These are phyloP conservation scores for Spencermartinsiella ligniputridi DNA, from an alignment of 1,139 yeast genomes.

Conservation along the genomic window DNA sequence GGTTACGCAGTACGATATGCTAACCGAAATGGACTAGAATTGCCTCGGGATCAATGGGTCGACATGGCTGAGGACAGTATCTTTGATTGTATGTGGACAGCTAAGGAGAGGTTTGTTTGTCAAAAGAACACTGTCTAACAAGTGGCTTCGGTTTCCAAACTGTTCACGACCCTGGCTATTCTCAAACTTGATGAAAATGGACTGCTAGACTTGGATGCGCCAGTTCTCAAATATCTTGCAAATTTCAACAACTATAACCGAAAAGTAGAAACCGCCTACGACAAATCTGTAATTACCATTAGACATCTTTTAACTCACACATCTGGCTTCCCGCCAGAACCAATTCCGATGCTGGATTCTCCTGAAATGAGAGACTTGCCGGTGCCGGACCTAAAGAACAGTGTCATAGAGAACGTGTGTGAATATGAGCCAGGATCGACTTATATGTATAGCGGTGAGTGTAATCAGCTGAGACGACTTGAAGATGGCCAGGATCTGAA, in stretches of 20 bases:
- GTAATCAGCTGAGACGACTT: too few relatives aligned
- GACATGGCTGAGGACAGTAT: background rate
- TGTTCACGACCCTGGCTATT: slow-evolving; percentile 18
- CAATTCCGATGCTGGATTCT: slow-evolving; percentile 11
- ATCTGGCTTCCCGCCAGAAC: slow-evolving; percentile 19
- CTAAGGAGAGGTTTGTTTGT: background rate
- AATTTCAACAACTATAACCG: slow-evolving; percentile 11
- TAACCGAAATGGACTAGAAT: background rate
- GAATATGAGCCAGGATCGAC: slow-evolving; percentile 14
- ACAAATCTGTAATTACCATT: slow-evolving; percentile 14
- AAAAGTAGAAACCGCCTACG: background rate
- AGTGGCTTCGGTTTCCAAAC: slow-evolving; percentile 9
- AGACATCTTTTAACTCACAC: slow-evolving; percentile 19
- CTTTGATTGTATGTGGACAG: slow-evolving; percentile 1
- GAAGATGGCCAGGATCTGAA: too few relatives aligned
- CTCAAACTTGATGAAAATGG: slow-evolving; percentile 13
- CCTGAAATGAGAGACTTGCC: slow-evolving; percentile 4
- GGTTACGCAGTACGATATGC: slow-evolving; percentile 4
- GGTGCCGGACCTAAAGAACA: slow-evolving; percentile 5
- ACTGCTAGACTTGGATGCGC: slow-evolving; percentile 9
- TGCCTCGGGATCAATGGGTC: slow-evolving; percentile 6
- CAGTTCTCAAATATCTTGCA: slow-evolving; percentile 12
- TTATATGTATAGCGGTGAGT: slow-evolving; percentile 11
- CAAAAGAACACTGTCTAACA: background rate
- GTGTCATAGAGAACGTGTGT: slow-evolving; percentile 1